phyloP scores from a whole-genome alignment of 2,329 filamentous ascomycete species.

The Colletotrichum tamarilloi region DNA sequence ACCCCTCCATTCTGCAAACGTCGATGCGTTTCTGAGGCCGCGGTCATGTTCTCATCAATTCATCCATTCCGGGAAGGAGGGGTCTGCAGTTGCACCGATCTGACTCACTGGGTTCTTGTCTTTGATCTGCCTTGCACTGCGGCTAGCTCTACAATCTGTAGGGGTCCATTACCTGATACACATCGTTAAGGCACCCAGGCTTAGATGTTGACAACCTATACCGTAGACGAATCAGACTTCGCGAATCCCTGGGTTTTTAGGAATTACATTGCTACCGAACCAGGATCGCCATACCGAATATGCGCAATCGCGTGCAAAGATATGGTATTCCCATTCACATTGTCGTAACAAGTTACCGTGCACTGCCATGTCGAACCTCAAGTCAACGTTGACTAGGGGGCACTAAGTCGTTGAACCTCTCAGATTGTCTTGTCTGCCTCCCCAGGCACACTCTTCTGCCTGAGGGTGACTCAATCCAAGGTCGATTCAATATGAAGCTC shows the following conservation, averaged over 20 bases:
- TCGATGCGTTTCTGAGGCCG: background rate
- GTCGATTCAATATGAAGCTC: background rate
- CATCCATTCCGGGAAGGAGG: background rate
- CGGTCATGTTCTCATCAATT: background rate
- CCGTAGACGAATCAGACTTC: background rate
- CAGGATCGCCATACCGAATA: background rate
- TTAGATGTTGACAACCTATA: background rate
- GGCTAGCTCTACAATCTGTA: background rate
- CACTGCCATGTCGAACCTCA: background rate
- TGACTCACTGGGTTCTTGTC: constrained; percentile 4
- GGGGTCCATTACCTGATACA: background rate
- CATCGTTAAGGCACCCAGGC: background rate
- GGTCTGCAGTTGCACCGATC: background rate
- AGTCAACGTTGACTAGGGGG: background rate
- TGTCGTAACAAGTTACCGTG: background rate
- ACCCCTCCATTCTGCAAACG: background rate
- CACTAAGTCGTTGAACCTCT: background rate
- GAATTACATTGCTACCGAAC: background rate
- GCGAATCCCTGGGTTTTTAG: background rate
- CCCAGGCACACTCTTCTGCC: background rate
- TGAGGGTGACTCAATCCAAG: background rate
- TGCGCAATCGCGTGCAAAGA: background rate
- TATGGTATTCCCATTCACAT: background rate
- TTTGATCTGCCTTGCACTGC: constrained; percentile 4
- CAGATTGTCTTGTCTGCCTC: constrained; percentile 11